Percentiles rank a stretch among this genome's conserved stretches.
Evolutionary conservation across 345 rosid genomes (phyloP).

Genomic region (Murraya paniculata): DNA sequence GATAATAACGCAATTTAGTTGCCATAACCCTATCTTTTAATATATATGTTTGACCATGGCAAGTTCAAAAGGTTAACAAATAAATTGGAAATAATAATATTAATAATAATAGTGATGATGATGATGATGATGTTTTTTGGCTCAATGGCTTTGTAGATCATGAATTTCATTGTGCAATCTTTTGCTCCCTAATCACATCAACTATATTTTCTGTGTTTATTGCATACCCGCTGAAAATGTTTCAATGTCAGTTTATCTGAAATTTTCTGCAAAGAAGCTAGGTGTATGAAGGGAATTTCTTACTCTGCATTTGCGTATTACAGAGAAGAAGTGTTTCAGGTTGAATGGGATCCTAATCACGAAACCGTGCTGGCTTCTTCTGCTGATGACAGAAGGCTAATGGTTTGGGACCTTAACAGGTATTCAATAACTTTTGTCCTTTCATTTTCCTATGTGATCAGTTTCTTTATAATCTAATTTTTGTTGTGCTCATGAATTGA

Average conservation of each 20-base stretch:
- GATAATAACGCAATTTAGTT: not conserved
- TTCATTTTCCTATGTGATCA: not conserved
- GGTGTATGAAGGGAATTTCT: not conserved
- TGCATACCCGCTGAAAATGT: not conserved
- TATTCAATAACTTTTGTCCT: constrained; percentile 19
- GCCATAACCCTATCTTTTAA: not conserved
- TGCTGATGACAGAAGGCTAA: constrained; percentile 86
- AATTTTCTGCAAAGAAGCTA: not conserved
- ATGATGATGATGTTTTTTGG: not conserved
- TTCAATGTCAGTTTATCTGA: not conserved
- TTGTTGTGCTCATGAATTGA: not conserved
- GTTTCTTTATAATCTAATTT: not conserved
- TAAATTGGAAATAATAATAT: not conserved
- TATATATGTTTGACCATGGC: not conserved
- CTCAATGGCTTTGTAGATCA: not conserved
- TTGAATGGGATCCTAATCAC: constrained; percentile 98
- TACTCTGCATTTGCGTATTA: constrained; percentile 13
- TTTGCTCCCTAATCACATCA: not conserved
- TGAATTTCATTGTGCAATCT: not conserved
- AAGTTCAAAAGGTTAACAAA: not conserved
- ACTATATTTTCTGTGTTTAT: not conserved
- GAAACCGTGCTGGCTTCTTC: constrained; percentile 92
- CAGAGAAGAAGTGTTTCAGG: constrained; percentile 95
- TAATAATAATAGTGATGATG: no score
- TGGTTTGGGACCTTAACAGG: constrained; percentile 96